Evolutionary conservation across 257 asterid species (phyloP), one percentile per base, ranked within the genome.

Genomic region (Lantana camara): DNA sequence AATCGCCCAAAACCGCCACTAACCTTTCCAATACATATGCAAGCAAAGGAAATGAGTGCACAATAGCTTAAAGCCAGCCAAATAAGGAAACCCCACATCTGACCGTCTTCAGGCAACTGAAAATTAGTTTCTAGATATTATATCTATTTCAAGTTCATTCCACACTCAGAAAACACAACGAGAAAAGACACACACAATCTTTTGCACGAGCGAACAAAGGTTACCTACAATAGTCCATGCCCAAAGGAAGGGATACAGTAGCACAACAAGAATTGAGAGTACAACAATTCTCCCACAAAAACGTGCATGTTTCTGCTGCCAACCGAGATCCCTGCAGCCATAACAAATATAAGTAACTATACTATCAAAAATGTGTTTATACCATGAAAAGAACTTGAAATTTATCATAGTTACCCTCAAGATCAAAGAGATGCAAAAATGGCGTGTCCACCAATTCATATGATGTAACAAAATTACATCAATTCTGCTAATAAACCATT

Each of bases 81-180:
- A 76, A 93, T 93, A 45, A 87, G 96, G 76, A 90, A 93, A 57
- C 97, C 99, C 99, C 97, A 90, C 61, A 90, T 90, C 81, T 93
- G 97, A 68, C 97, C 99, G 51, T 93, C 96, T 84, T 90, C 86
- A 3, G 96, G 96, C 82, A 93, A 64, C 99, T 86, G 91, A 67
- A 75, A 79, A 60, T 42, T 27, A 27, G 34, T 29, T 57, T 61
- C 40, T 9, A 15, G 16, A 22, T 21, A 29, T 73, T 53, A 70
- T 32, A 44, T 42, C n/a, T 37, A 45, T 45, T 68, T 71, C 65
- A 32, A 7, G 64, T 54, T 76, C 71, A 41, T n/a, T 29, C 67
- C 2, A 45, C 29, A 66, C 15, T 38, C 46, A 21, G 30, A 47
- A 53, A 14, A 34, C 15, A 50, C 50, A 59, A 48, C 9, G 42